Base-by-base conservation (phyloP, 2,329 filamentous ascomycete species). In the Aplosporella prunicola region DNA sequence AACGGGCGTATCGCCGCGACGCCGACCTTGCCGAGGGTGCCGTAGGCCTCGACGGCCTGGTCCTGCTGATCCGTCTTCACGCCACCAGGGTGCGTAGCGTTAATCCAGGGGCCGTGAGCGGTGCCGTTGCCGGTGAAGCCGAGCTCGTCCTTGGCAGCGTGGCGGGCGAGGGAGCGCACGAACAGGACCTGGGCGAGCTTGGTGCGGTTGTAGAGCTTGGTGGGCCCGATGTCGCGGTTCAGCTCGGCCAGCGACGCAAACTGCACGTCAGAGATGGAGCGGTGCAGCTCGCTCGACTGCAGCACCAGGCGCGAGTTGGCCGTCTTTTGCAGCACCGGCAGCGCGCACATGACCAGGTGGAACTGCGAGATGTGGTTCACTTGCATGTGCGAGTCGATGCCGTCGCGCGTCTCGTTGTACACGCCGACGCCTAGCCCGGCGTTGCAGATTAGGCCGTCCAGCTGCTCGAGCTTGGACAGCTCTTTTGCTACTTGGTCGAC, bases 141-240 rank as follows among this genome's bases (percentile, higher is more conserved):
- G 10, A 66, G 47, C 40, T 65, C 43, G 8, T 58, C 56, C 4
- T 53, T 51, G 17, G 53, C 48, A 38, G 62, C 59, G 13, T 63
- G 57, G 16, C 58, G 51, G 18, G 60, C 49, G 2, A 72, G 49
- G 1, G 64, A 60, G 6, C 57, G 60, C 8, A 63, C 55, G 27
- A 69, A 66, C 5, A 71, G 51, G 10, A 72, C 51, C 41, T 69
- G 62, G 1, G 67, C 67, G 10, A 72, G 62, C 48, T 72, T 72
- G 6, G 60, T 62, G 33, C 68, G 63, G 29, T 56, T 61, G 52
- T 72, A 71, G n/a, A 71, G 56, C 15, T 61, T 60, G 20, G 56
- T 59, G 1, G 67, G 49, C 1, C 68, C 68, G 31, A 72, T 62
- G 38, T 71, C 67, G 20, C 57, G 51, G 43, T 71, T 71, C 17